Evolutionary conservation across 179 eudicot genomes (phyloP).

Genomic region (Drosera spatulata): DNA sequence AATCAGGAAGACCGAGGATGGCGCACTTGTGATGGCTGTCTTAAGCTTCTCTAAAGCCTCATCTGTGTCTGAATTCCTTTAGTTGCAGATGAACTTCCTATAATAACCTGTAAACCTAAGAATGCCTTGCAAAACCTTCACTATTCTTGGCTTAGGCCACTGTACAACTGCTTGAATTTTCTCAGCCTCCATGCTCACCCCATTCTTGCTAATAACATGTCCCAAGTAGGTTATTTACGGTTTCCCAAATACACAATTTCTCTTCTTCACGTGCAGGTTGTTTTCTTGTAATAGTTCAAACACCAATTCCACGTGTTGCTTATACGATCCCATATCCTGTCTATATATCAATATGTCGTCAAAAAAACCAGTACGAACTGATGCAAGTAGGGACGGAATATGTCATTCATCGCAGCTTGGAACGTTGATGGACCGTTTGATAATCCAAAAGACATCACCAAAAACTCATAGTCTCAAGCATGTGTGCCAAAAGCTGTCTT

Average conservation of each 20-base stretch:
- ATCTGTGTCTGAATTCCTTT: not conserved
- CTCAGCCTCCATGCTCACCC: not conserved
- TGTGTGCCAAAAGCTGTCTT: not conserved
- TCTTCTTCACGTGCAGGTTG: not conserved
- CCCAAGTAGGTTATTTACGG: not conserved
- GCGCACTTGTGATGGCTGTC: not conserved
- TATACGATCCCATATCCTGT: not conserved
- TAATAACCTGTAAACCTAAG: not conserved
- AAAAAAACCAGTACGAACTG: not conserved
- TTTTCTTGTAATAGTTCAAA: not conserved
- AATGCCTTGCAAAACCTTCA: not conserved
- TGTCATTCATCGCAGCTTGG: not conserved
- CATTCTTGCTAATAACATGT: not conserved
- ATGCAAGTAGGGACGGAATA: not conserved
- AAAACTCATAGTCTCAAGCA: not conserved
- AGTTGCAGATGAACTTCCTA: not conserved
- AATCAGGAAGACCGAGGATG: not conserved
- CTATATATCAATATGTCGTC: not conserved
- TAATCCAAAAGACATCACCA: not conserved
- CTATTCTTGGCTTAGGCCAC: not conserved
- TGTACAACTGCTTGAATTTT: not conserved
- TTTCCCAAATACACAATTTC: not conserved
- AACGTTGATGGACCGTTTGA: not conserved
- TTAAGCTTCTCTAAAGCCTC: not conserved
- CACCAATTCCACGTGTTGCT: not conserved